Percentiles rank a stretch among this genome's conserved stretches.
Conservation (phyloP, 805 yeast species). For the Kazachstania psychrophila region DNA sequence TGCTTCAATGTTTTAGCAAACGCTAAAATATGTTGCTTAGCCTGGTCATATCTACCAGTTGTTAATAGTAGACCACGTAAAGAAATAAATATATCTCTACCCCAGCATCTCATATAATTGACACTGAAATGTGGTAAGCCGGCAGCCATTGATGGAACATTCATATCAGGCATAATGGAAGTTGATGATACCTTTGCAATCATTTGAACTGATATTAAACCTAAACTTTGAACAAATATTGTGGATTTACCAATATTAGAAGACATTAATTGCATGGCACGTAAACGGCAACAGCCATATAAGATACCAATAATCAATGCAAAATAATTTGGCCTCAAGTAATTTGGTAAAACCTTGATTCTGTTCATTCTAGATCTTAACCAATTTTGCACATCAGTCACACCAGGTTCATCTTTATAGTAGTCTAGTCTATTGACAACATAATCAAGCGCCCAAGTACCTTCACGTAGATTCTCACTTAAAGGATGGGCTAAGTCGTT, state of each 20-base stretch:
- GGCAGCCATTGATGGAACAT: slow-evolving; percentile 79
- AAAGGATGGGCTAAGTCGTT: slow-evolving; percentile 82
- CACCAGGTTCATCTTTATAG: slow-evolving; percentile 39
- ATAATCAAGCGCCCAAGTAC: slow-evolving; percentile 85
- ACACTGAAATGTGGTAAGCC: slow-evolving; percentile 91
- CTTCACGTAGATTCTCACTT: slow-evolving; percentile 69
- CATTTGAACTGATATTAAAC: slow-evolving; percentile 82
- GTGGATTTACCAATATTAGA: slow-evolving; percentile 50
- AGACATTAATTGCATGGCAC: slow-evolving; percentile 52
- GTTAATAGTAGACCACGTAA: slow-evolving; percentile 72
- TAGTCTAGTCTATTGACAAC: slow-evolving; percentile 51
- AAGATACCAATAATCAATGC: slow-evolving; percentile 73
- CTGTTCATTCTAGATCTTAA: slow-evolving; percentile 52
- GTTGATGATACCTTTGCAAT: slow-evolving; percentile 64
- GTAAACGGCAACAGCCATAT: slow-evolving; percentile 69
- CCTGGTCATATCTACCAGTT: slow-evolving; percentile 71
- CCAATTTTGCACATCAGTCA: slow-evolving; percentile 60
- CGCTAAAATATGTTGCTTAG: slow-evolving; percentile 69
- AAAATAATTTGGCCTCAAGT: slow-evolving; percentile 79
- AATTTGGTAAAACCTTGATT: slow-evolving; percentile 62
- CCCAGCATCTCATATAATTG: slow-evolving; percentile 97
- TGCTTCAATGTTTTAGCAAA: slow-evolving; percentile 90
- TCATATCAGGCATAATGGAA: slow-evolving; percentile 55
- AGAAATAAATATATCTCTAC: slow-evolving; percentile 88
- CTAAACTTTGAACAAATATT: slow-evolving; percentile 67